A percentile compares a stretch with the other conserved stretches of the same genome.
Conservation (phyloP, 306 rosid genomes). For the Carpinus viminea region DNA sequence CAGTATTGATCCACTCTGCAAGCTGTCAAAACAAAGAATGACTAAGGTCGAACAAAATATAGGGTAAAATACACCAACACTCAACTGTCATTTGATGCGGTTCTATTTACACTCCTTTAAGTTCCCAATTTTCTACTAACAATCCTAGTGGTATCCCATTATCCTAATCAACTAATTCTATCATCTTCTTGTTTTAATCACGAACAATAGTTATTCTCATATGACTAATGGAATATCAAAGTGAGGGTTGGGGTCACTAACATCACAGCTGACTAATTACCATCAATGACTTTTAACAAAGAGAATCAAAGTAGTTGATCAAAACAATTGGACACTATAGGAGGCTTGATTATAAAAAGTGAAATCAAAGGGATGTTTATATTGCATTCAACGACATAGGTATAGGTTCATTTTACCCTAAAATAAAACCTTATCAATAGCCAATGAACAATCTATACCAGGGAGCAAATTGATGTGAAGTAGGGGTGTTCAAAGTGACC, state of each 20-base stretch:
- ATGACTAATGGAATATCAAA: too few relatives aligned
- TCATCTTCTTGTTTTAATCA: too few relatives aligned
- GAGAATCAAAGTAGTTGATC: neutral
- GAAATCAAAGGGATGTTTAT: neutral
- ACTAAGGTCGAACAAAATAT: slow-evolving; percentile 21
- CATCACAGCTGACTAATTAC: neutral
- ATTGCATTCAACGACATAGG: neutral
- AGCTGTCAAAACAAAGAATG: slow-evolving; percentile 58
- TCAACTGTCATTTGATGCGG: neutral
- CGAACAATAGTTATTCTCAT: too few relatives aligned
- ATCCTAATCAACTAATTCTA: too few relatives aligned
- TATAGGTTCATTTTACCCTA: neutral
- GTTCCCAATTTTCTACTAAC: too few relatives aligned
- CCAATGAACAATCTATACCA: slow-evolving; percentile 52
- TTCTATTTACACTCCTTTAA: neutral
- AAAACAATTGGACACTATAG: neutral
- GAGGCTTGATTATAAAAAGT: too few relatives aligned
- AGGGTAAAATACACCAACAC: neutral
- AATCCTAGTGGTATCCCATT: too few relatives aligned
- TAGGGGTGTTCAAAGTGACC: too few relatives aligned
- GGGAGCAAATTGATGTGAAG: slow-evolving; percentile 83
- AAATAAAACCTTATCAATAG: slow-evolving; percentile 22
- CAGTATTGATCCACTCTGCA: slow-evolving; percentile 87
- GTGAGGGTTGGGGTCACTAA: neutral
- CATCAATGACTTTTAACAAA: neutral